Conservation (phyloP, 1,284 basidiomycete species). For the Chondrostereum purpureum region DNA sequence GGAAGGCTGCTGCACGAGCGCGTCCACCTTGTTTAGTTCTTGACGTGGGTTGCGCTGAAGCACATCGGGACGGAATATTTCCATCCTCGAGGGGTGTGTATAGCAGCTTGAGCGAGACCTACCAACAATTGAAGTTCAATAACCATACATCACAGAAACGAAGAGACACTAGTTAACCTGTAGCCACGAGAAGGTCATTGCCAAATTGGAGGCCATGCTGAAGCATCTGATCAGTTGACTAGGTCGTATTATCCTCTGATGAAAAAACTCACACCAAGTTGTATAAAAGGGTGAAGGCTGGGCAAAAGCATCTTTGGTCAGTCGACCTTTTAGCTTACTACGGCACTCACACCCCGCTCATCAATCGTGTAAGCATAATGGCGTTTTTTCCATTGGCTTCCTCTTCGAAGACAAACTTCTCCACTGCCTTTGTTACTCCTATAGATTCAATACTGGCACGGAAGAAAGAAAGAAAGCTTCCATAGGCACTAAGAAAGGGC, state of each 20-base stretch:
- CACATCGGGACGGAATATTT: slow-evolving; percentile 22
- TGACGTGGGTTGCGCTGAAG: too few species aligned
- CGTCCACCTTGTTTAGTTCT: not conserved
- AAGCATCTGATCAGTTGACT: too few species aligned
- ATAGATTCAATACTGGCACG: slow-evolving; percentile 33
- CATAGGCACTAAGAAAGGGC: slow-evolving; percentile 32
- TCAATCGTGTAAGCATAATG: slow-evolving; percentile 49
- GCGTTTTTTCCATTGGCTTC: slow-evolving; percentile 40
- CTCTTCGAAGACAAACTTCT: slow-evolving; percentile 49
- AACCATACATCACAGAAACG: not conserved
- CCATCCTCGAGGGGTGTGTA: slow-evolving; percentile 26
- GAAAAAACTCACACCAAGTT: slow-evolving; percentile 46
- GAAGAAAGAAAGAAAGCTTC: slow-evolving; percentile 53
- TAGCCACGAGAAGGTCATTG: slow-evolving; percentile 46
- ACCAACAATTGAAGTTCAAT: not conserved
- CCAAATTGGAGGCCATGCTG: slow-evolving; percentile 59
- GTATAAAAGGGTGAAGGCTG: slow-evolving; percentile 59
- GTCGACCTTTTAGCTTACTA: slow-evolving; percentile 7
- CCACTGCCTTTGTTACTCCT: slow-evolving; percentile 39
- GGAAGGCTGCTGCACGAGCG: slow-evolving; percentile 14
- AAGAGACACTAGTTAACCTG: slow-evolving; percentile 26
- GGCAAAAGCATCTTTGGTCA: slow-evolving; percentile 3
- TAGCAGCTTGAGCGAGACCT: slow-evolving; percentile 52
- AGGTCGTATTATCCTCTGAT: too few species aligned
- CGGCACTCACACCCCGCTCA: slow-evolving; percentile 46